Evolutionary conservation across 2,329 filamentous ascomycete genomes (phyloP).

Genomic region (Xylariales sp.): DNA sequence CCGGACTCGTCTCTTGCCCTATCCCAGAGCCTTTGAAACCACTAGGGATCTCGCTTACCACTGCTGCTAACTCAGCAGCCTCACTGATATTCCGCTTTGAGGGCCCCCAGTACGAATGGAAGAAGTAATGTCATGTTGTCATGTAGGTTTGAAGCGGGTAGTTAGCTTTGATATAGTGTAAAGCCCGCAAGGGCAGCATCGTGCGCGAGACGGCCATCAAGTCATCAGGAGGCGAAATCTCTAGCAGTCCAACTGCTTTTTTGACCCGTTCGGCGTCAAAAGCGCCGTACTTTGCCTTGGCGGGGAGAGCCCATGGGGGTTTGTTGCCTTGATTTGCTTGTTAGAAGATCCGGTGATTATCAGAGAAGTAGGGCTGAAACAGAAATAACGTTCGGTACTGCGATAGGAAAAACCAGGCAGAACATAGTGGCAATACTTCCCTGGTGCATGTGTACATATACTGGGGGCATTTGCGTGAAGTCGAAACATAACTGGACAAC

Average conservation of each 20-base stretch:
- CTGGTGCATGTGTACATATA: no score
- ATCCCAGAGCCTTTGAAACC: constrained; percentile 6
- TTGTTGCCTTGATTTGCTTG: constrained; percentile 62
- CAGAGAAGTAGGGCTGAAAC: no score
- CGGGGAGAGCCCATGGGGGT: constrained; percentile 67
- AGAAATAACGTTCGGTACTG: no score
- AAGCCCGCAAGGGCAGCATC: constrained; percentile 56
- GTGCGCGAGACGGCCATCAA: constrained; percentile 40
- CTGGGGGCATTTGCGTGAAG: no score
- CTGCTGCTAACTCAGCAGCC: constrained; percentile 10
- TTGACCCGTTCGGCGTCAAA: constrained; percentile 37
- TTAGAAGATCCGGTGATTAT: no score
- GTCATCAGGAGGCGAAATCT: constrained; percentile 34
- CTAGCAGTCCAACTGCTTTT: constrained; percentile 30
- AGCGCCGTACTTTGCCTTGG: constrained; percentile 57
- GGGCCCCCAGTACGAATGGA: constrained; percentile 53
- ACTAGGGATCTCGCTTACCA: constrained; percentile 14
- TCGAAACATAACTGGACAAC: no score
- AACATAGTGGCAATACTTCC: no score
- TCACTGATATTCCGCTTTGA: constrained; percentile 17
- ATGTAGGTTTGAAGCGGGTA: constrained; percentile 47
- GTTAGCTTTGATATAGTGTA: constrained; percentile 61
- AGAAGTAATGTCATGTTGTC: constrained; percentile 49
- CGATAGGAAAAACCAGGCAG: no score
- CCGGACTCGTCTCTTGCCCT: constrained; percentile 17